These are phyloP conservation scores for Lotus japonicus DNA, from an alignment of 306 rosid genomes.

Conservation along the genomic window DNA sequence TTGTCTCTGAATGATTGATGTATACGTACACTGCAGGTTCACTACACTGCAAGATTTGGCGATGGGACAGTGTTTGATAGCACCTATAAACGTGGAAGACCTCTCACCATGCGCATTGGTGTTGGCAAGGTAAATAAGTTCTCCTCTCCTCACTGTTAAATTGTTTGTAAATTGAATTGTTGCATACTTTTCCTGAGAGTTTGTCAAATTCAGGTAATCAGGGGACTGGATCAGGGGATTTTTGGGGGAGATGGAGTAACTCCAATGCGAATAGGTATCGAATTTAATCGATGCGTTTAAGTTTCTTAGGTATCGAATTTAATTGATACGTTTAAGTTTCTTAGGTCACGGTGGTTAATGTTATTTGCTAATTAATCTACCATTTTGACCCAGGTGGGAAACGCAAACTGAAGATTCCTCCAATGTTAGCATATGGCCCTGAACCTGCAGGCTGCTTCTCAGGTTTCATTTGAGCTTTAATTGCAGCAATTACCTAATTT, in stretches of 20 bases:
- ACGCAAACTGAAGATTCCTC: slow-evolving; percentile 80
- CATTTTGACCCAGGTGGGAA: slow-evolving; percentile 62
- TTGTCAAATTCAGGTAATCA: slow-evolving; percentile 43
- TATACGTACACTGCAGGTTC: slow-evolving; percentile 39
- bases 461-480: slow-evolving; percentile 37
- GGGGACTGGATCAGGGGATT: slow-evolving; percentile 94
- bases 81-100: slow-evolving; percentile 82
- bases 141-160: background rate
- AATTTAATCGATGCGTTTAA: background rate
- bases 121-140: slow-evolving; percentile 66
- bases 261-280: slow-evolving; percentile 84
- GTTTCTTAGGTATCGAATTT: slow-evolving; percentile 16
- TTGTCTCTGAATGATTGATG: background rate
- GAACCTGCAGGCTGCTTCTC: slow-evolving; percentile 98
- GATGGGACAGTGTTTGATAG: slow-evolving; percentile 90
- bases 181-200: background rate
- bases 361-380: background rate
- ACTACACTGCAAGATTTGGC: slow-evolving; percentile 81
- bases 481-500: background rate
- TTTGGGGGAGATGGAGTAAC: slow-evolving; percentile 93
- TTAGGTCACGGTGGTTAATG: background rate
- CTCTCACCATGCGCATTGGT: slow-evolving; percentile 93
- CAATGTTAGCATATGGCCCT: slow-evolving; percentile 89
- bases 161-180: background rate
- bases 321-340: background rate